Base-by-base conservation (phyloP, 2,329 filamentous ascomycete genomes). In the Calonectria naviculata region DNA sequence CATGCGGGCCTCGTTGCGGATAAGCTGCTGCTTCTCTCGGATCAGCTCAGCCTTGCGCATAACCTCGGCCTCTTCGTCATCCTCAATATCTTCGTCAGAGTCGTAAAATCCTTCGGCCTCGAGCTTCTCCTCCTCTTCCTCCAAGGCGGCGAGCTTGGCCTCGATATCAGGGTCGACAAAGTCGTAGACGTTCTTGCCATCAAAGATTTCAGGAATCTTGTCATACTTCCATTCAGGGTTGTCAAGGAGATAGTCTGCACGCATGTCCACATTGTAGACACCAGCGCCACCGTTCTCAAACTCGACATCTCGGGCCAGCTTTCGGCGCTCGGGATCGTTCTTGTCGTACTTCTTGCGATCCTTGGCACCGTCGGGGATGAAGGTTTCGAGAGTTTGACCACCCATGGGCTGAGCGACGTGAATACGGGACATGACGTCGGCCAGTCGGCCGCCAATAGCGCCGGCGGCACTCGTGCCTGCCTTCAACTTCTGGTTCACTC, bases 131-230 rank as follows among this genome's bases (percentile, higher is more conserved):
- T 99, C 97, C 81, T 99, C 97, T 73, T 95, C 95, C 84, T 99
- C 97, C 38, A 99, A 89, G 67, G 95, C 95, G 63, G 93, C 92
- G 61, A 99, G 90, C 87, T 98, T 98, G 76, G 92, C 90, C 80
- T 98, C 97, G 81, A 99, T 99, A 67, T 99, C 97, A 1, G 96
- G 95, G 80, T 98, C 97, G 80, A 99, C 92, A 83, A 94, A 99
- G 84, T 99, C 97, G 86, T 96, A 97, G 69, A 99, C 94, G 83
- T 99, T 99, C 89, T 96, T 95, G 84, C 97, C 97, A 81, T 98
- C 92, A 83, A 95, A 93, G 60, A 98, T 89, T 84, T 99, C 97
- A 36, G 97, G 97, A 67, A 98, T 94, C 85, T 94, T 95, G 86
- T 99, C 97, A 82, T 98, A 91, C 84, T 97, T 98, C 97, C 97